These are phyloP conservation scores for Amanita jacksonii DNA, from an alignment of 768 basidiomycete species.

Conservation along the genomic window DNA sequence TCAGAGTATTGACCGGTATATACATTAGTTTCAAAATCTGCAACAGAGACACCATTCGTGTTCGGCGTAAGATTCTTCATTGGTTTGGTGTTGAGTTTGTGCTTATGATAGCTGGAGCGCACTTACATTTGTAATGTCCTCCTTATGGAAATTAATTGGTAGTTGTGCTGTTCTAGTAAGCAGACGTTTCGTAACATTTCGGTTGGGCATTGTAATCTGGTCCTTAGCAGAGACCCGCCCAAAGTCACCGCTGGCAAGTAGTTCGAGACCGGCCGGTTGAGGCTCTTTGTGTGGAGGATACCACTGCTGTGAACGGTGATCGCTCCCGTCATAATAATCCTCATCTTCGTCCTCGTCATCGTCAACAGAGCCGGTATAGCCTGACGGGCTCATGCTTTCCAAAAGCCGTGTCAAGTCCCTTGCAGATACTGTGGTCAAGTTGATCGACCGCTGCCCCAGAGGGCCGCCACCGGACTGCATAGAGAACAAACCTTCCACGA, in stretches of 20 bases:
- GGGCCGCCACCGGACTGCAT: conserved; percentile 19
- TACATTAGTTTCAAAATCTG: conserved; percentile 59
- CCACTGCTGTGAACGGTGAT: conserved; percentile 23
- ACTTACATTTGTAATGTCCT: conserved; percentile 49
- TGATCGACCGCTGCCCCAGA: conserved; percentile 12
- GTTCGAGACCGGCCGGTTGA: conserved; percentile 48
- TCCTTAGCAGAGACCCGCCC: conserved; percentile 51
- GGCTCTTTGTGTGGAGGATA: conserved; percentile 36
- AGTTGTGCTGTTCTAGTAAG: conserved; percentile 29
- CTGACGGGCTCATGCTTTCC: not conserved
- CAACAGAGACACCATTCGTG: conserved; percentile 70
- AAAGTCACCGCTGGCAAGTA: conserved; percentile 75
- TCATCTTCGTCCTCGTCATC: conserved; percentile 24
- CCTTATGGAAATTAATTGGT: conserved; percentile 29
- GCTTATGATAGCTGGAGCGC: conserved; percentile 3
- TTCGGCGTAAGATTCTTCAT: conserved; percentile 76
- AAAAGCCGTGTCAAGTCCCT: conserved; percentile 24
- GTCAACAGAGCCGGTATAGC: not conserved
- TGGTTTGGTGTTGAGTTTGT: conserved; percentile 20
- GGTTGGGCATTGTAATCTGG: conserved; percentile 27
- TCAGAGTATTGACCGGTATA: conserved; percentile 82
- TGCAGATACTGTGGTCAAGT: conserved; percentile 21
- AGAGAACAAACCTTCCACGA: conserved; percentile 27
- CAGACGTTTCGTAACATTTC: conserved; percentile 42
- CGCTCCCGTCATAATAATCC: conserved; percentile 30